phyloP scores from a whole-genome alignment of 306 rosid species.

The Acmispon strigosus region DNA sequence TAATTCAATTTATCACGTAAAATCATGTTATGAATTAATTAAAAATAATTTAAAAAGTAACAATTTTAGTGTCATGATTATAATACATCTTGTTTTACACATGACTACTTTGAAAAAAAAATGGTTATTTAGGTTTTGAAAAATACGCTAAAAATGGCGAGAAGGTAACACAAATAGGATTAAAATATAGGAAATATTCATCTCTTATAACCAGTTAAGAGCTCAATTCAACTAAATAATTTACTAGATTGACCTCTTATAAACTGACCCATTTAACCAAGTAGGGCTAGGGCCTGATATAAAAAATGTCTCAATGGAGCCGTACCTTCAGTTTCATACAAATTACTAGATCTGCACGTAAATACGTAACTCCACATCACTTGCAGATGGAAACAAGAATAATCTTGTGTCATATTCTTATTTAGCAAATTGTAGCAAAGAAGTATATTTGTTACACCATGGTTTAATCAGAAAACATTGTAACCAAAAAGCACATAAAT shows the following conservation, averaged over 20 bases:
- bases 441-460: conserved; percentile 21
- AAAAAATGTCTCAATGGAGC: not conserved
- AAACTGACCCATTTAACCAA: not conserved
- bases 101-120: too few species aligned
- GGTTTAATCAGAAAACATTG: conserved; percentile 19
- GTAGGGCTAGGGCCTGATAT: not conserved
- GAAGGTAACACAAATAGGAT: too few species aligned
- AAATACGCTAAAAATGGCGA: too few species aligned
- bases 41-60: too few species aligned
- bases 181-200: too few species aligned
- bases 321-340: conserved; percentile 4
- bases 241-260: too few species aligned
- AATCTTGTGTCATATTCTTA: conserved; percentile 32
- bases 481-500: conserved; percentile 10
- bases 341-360: not conserved
- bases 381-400: conserved; percentile 22
- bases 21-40: too few species aligned
- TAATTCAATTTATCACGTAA: too few species aligned
- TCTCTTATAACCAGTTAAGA: not conserved
- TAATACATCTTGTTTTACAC: too few species aligned
- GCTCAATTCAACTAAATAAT: not conserved
- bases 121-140: too few species aligned
- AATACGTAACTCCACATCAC: not conserved
- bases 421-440: conserved; percentile 32
- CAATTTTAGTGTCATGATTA: too few species aligned